Conservation (phyloP, 306 rosid species). For the Dicorynia guianensis region DNA sequence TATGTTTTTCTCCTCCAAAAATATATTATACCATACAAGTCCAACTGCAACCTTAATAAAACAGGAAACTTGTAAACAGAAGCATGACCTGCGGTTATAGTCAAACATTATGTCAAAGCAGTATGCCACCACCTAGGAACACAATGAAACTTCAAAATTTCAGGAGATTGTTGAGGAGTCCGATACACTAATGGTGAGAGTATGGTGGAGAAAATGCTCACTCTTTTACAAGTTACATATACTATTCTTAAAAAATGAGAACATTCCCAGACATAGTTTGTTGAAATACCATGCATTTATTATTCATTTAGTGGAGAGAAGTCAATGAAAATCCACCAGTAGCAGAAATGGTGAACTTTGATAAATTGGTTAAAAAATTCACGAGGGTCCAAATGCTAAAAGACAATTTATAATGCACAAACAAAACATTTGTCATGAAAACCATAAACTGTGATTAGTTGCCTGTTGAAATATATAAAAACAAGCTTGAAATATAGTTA, state of each 20-base stretch:
- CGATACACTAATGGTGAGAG: not conserved
- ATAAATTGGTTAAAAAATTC: not conserved
- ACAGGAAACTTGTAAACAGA: slow-evolving; percentile 59
- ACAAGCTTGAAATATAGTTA: not conserved
- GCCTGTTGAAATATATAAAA: slow-evolving; percentile 14
- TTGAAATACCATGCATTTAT: slow-evolving; percentile 26
- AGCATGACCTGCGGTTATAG: slow-evolving; percentile 66
- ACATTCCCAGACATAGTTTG: not conserved
- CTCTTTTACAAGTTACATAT: slow-evolving; percentile 24
- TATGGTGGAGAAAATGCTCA: slow-evolving; percentile 26
- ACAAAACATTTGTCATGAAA: slow-evolving; percentile 29
- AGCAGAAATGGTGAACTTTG: slow-evolving; percentile 25
- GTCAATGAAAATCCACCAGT: slow-evolving; percentile 26
- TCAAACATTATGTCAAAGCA: slow-evolving; percentile 60
- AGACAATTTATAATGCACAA: not conserved
- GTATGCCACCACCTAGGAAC: slow-evolving; percentile 36
- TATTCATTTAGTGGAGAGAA: slow-evolving; percentile 22
- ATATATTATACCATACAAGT: slow-evolving; percentile 43
- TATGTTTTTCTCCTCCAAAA: slow-evolving; percentile 30
- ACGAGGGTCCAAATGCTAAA: not conserved
- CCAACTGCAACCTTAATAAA: slow-evolving; percentile 52
- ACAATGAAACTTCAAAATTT: slow-evolving; percentile 29
- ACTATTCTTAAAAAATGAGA: not conserved
- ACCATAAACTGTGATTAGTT: not conserved
- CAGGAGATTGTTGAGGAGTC: not conserved